Evolutionary conservation across 139 green algal species (phyloP).

Genomic region (Micromonas pusilla): DNA sequence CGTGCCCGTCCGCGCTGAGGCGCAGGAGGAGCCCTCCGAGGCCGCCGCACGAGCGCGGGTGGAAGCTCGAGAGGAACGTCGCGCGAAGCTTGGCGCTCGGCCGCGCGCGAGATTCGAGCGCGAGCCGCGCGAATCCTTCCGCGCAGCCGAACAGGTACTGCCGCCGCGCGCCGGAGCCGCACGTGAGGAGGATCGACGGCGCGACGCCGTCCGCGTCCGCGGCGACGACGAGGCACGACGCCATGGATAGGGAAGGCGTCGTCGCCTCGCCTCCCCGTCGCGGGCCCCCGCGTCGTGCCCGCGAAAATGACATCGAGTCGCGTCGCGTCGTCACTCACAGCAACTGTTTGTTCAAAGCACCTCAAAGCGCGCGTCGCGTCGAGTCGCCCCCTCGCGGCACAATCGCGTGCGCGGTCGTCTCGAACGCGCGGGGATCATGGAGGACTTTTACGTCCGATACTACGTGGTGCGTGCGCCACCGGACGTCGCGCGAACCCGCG

Average conservation of each 20-base stretch:
- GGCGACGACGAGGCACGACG: not conserved
- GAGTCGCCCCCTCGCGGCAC: not conserved
- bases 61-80: not conserved
- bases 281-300: too few relatives aligned
- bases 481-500: too few relatives aligned
- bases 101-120: not conserved
- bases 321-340: not conserved
- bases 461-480: conserved; percentile 62
- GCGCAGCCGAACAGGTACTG: conserved; percentile 7
- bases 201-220: not conserved
- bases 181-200: not conserved
- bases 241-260: too few relatives aligned
- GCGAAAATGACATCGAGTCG: too few relatives aligned
- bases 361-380: not conserved
- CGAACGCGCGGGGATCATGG: conserved; percentile 6
- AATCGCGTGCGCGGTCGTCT: not conserved
- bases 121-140: not conserved
- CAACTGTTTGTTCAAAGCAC: not conserved
- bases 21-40: not conserved
- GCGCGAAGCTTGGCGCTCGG: not conserved
- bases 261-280: too few relatives aligned
- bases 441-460: conserved; percentile 91
- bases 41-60: not conserved
- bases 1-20: conserved; percentile 7
- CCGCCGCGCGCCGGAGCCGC: not conserved